Evolutionary conservation across 345 rosid species (phyloP), one percentile per base, ranked within the genome.

Genomic region (Eucalyptus erythrocorys): DNA sequence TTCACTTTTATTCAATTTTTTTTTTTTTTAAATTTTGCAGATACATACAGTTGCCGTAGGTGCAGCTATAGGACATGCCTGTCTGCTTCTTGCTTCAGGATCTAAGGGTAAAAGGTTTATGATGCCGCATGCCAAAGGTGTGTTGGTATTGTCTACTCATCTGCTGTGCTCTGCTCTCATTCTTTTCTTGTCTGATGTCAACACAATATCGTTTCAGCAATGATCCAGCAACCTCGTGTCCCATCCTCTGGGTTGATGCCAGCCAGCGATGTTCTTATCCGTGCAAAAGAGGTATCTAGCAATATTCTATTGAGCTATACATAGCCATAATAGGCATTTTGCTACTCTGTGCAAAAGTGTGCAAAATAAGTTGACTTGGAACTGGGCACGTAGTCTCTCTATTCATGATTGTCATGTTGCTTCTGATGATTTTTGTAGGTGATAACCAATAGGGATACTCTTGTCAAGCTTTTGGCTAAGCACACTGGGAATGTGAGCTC

Each of bases 111-210:
- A 94, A 87, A 93, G 99, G 71, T 97, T 91, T 91, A 96, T 96
- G 98, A 92, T 96, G 97, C 98, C 97, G 48, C 97, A 96, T 91
- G 93, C 99, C 80, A 96, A 93, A 96, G 95, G 99, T 96, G 91
- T 87, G 90, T 71, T 59, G 30, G 87, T 64, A 45, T 34, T 85
- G 26, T 57, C 48, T 57, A 43, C 22, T 34, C 79, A 13, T 87
- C 86, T 88, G 66, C 87, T 86, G 26, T 85, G n/a, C 53, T 51
- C 13, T 19, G 68, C 34, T 26, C 16, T 49, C 40, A 15, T 88
- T 88, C 48, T 10, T 81, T 76, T 53, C n/a, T 87, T 86, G 86
- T 82, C 91, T 26, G 59, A 85, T 88, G 49, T 13, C 87, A 16
- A 24, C 50, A 48, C 40, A 55, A 13, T n/a, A 49, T 71, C 88